These are phyloP conservation scores for Nissolia schottii DNA, from an alignment of 306 rosid species.

Conservation along the genomic window DNA sequence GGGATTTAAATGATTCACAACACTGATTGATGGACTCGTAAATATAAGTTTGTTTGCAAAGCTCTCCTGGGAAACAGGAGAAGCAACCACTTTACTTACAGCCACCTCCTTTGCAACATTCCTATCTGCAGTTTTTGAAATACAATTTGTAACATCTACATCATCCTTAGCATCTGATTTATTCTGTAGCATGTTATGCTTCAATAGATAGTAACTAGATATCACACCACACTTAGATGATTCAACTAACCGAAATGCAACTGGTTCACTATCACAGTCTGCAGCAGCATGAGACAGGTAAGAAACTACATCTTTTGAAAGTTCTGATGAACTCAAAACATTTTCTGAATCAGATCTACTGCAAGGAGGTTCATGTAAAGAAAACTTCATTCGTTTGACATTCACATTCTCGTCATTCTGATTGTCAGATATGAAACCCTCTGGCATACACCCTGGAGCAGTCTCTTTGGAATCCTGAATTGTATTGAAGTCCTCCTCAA, in stretches of 20 bases:
- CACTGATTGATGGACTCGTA: conserved; percentile 44
- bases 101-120: conserved; percentile 44
- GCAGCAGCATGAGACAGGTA: conserved; percentile 26
- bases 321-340: conserved; percentile 28
- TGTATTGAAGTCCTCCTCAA: conserved; percentile 40
- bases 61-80: conserved; percentile 92
- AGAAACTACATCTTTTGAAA: conserved; percentile 39
- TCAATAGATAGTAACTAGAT: conserved; percentile 65
- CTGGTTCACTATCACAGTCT: conserved; percentile 38
- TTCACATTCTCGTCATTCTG: conserved; percentile 42
- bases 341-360: conserved; percentile 41
- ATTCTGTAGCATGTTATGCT: conserved; percentile 41
- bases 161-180: conserved; percentile 24
- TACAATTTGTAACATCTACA: conserved; percentile 40
- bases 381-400: conserved; percentile 62
- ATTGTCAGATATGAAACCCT: conserved; percentile 32
- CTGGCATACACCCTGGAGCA: conserved; percentile 37
- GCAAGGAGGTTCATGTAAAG: conserved; percentile 47
- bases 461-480: conserved; percentile 39
- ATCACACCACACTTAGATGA: conserved; percentile 70
- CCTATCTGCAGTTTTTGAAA: conserved; percentile 32
- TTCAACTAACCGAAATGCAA: conserved; percentile 67
- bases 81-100: conserved; percentile 51
- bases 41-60: conserved; percentile 63
- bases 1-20: conserved; percentile 41